Conservation (phyloP, 2,329 filamentous ascomycete genomes). For the Arthrobotrys conoides region DNA sequence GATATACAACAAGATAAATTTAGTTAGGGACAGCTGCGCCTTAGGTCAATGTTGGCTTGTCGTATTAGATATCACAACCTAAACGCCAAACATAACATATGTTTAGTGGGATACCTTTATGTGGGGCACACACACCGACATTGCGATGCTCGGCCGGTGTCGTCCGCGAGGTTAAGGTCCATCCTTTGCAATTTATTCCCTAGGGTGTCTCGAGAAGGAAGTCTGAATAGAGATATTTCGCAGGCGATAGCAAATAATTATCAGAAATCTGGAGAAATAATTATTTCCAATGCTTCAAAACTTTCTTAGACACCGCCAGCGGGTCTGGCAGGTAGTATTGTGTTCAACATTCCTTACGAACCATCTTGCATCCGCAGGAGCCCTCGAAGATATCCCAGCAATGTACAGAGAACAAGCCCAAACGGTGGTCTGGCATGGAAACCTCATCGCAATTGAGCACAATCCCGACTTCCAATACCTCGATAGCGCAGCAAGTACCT, state of each 20-base stretch:
- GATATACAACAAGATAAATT: neutral
- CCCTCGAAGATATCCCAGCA: neutral
- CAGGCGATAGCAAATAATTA: neutral
- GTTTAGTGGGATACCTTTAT: too few species aligned
- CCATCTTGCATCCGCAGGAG: neutral
- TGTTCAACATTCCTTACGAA: neutral
- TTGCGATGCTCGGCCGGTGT: too few species aligned
- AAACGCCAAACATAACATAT: too few species aligned
- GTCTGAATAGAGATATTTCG: neutral
- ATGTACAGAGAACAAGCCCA: conserved; percentile 6
- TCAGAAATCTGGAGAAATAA: neutral
- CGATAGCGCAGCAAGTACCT: conserved; percentile 12
- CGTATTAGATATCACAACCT: neutral
- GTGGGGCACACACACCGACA: too few species aligned
- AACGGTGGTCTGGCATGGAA: conserved; percentile 34
- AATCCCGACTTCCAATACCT: conserved; percentile 3
- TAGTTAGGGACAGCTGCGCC: neutral
- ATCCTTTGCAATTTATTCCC: too few species aligned
- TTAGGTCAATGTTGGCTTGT: neutral
- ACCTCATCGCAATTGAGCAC: conserved; percentile 42
- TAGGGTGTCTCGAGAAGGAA: neutral
- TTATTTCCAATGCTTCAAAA: neutral
- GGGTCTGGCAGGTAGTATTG: neutral
- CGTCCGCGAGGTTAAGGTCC: too few species aligned
- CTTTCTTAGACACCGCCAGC: neutral